phyloP scores from a whole-genome alignment of 169 alveolate species.

The Eimeria necatrix region DNA sequence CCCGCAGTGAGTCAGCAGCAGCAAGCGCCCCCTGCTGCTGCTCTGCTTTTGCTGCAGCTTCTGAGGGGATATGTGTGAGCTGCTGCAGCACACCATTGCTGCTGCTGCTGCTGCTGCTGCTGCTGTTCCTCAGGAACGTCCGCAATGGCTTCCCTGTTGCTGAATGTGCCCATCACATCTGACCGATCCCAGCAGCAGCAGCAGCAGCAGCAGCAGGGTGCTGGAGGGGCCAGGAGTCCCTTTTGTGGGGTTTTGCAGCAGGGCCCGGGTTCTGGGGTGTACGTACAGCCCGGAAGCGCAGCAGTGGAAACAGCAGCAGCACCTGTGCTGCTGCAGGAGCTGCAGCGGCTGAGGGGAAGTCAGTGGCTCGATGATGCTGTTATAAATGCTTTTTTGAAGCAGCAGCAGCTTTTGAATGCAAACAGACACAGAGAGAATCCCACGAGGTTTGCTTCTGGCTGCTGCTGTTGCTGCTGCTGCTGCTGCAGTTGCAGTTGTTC shows the following conservation, averaged over 20 bases:
- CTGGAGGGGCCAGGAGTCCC: not conserved
- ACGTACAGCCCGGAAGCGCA: slow-evolving; percentile 37
- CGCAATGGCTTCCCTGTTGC: not conserved
- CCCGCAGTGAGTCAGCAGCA: slow-evolving; percentile 14
- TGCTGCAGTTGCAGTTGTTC: not conserved
- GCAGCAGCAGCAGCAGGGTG: slow-evolving; percentile 36
- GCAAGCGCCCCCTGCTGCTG: not conserved
- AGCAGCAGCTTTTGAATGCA: not conserved
- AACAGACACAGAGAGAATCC: not conserved
- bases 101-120: slow-evolving; percentile 41
- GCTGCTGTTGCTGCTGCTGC: slow-evolving; percentile 47
- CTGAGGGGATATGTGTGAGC: not conserved
- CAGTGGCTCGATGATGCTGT: slow-evolving; percentile 29
- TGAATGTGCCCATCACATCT: slow-evolving; percentile 10
- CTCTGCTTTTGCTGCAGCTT: not conserved
- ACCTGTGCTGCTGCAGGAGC: slow-evolving; percentile 44
- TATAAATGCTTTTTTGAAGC: slow-evolving; percentile 16
- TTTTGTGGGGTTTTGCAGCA: slow-evolving; percentile 52
- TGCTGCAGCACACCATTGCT: not conserved
- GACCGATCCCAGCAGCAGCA: slow-evolving; percentile 20
- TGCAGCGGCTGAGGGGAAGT: slow-evolving; percentile 29
- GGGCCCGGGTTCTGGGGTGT: not conserved
- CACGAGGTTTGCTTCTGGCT: not conserved
- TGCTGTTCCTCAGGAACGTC: not conserved
- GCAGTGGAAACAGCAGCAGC: slow-evolving; percentile 52